phyloP scores from a whole-genome alignment of 176 grass and related monocot species.

The Rhynchospora breviuscula region DNA sequence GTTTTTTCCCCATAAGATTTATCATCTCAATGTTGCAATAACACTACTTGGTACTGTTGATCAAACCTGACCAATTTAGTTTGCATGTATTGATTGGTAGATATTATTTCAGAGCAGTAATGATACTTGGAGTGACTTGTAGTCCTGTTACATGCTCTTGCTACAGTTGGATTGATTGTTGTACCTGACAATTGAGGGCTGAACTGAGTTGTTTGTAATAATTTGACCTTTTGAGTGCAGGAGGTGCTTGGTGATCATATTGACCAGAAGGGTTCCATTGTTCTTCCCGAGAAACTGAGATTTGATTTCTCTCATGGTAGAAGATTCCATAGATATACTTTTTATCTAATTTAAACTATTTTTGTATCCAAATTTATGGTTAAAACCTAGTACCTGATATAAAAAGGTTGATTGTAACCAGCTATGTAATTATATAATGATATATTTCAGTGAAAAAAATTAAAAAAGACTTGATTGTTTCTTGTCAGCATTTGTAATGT shows the following conservation, averaged over 20 bases:
- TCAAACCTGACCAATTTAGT: background rate
- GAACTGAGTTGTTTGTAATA: background rate
- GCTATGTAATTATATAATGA: background rate
- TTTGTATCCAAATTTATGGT: background rate
- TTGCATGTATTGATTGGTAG: background rate
- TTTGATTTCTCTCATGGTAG: slow-evolving; percentile 99
- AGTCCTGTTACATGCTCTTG: background rate
- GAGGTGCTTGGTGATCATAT: slow-evolving; percentile 98
- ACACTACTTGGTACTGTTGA: background rate
- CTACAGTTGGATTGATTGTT: background rate
- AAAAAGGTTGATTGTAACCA: background rate
- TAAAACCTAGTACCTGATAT: background rate
- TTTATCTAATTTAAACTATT: background rate
- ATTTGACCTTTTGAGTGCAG: slow-evolving; percentile 32
- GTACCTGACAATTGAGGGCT: background rate
- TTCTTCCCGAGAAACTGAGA: slow-evolving; percentile 91
- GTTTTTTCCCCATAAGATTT: slow-evolving; percentile 18
- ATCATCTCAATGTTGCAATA: slow-evolving; percentile 12
- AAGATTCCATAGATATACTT: background rate
- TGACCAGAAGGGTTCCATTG: slow-evolving; percentile 98
- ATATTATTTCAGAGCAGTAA: background rate
- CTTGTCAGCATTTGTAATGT: background rate
- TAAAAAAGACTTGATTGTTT: background rate
- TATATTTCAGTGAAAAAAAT: background rate
- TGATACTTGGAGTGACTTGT: background rate